Percentiles rank a stretch among this genome's conserved stretches.
phyloP scores from a whole-genome alignment of 2,329 filamentous ascomycete genomes.

The Rhexocercosporidium sp. region DNA sequence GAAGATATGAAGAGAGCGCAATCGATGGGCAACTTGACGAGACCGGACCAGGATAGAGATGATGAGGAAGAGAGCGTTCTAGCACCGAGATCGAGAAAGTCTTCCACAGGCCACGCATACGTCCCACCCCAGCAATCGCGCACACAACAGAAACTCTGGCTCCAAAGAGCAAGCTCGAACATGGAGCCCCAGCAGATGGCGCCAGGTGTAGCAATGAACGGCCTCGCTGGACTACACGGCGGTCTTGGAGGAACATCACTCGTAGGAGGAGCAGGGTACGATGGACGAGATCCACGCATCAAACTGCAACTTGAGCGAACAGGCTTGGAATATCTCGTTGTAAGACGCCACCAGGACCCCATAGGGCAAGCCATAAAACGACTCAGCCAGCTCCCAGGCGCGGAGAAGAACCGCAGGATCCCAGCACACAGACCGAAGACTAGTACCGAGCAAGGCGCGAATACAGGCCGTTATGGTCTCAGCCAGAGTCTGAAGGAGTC shows the following conservation, averaged over 20 bases:
- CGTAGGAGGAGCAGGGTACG: constrained; percentile 59
- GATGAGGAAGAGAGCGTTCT: constrained; percentile 50
- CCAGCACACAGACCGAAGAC: constrained; percentile 45
- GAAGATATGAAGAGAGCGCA: constrained; percentile 40
- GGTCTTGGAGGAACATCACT: constrained; percentile 27
- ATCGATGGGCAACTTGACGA: constrained; percentile 40
- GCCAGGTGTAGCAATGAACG: constrained; percentile 45
- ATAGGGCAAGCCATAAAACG: constrained; percentile 66
- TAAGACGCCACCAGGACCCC: constrained; percentile 74
- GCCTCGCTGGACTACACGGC: constrained; percentile 32
- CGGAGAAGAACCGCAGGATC: constrained; percentile 56
- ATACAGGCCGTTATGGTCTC: constrained; percentile 42
- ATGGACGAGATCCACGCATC: constrained; percentile 66
- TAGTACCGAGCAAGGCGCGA: constrained; percentile 37
- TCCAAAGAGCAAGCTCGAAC: constrained; percentile 74
- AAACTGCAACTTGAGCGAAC: constrained; percentile 71
- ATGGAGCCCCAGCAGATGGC: constrained; percentile 66
- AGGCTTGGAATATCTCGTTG: constrained; percentile 75
- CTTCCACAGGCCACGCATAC: constrained; percentile 34
- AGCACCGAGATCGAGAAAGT: constrained; percentile 47
- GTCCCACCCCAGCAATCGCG: constrained; percentile 58
- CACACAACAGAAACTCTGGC: constrained; percentile 77
- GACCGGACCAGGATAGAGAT: constrained; percentile 42
- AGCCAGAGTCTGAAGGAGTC: constrained; percentile 49
- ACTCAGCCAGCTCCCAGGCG: constrained; percentile 57